Conservation (phyloP, 2,329 filamentous ascomycete genomes). For the Pestalotiopsis sp. region DNA sequence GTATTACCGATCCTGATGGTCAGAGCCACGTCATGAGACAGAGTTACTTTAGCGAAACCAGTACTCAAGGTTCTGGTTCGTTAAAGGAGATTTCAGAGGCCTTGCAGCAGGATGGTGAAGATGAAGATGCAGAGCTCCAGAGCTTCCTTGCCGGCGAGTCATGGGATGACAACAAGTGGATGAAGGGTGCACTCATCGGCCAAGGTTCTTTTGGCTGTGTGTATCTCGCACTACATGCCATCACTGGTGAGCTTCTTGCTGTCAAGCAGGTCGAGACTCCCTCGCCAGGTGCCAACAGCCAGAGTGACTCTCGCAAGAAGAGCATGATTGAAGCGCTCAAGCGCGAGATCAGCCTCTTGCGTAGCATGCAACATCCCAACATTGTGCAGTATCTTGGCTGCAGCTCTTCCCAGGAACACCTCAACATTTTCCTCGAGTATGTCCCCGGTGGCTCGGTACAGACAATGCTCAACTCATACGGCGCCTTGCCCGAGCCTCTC, state of each 20-base stretch:
- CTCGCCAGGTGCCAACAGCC: slow-evolving; percentile 73
- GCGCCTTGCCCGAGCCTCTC: slow-evolving; percentile 88
- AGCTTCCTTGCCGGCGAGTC: slow-evolving; percentile 92
- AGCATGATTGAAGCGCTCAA: slow-evolving; percentile 98
- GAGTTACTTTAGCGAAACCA: slow-evolving; percentile 85
- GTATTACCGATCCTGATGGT: slow-evolving; percentile 75
- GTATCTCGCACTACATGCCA: slow-evolving; percentile 90
- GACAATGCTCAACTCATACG: slow-evolving; percentile 98
- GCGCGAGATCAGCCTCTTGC: slow-evolving; percentile 91
- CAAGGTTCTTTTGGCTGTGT: slow-evolving; percentile 97
- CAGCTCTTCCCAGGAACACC: slow-evolving; percentile 84
- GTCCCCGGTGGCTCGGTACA: slow-evolving; percentile 96
- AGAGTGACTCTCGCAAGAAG: slow-evolving; percentile 89
- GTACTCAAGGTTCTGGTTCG: slow-evolving; percentile 72
- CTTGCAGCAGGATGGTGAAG: slow-evolving; percentile 88
- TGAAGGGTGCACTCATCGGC: slow-evolving; percentile 97
- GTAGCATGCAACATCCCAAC: slow-evolving; percentile 92
- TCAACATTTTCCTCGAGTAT: slow-evolving; percentile 99
- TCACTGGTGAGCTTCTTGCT: slow-evolving; percentile 95
- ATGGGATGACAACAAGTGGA: slow-evolving; percentile 98
- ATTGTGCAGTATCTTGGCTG: slow-evolving; percentile 98
- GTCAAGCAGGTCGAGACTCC: slow-evolving; percentile 98
- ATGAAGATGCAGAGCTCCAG: slow-evolving; percentile 83
- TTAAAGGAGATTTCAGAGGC: slow-evolving; percentile 84
- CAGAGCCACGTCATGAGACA: slow-evolving; percentile 61